Conservation (phyloP, 2,329 filamentous ascomycete genomes). For the Hirsutella rhossiliensis region DNA sequence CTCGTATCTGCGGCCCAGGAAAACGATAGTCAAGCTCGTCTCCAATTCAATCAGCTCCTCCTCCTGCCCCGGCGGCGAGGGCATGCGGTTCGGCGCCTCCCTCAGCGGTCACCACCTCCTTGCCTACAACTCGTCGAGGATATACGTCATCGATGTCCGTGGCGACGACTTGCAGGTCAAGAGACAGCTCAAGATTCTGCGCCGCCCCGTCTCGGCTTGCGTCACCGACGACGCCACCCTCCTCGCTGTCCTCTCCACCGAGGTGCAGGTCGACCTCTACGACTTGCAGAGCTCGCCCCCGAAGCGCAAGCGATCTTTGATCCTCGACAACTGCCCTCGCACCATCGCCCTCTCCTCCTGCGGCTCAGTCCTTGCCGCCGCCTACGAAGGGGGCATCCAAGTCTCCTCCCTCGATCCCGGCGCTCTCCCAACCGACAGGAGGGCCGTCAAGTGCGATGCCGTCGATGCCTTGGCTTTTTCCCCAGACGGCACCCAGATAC, state of each 20-base stretch:
- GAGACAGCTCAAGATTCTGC: conserved; percentile 68
- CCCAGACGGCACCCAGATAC: conserved; percentile 62
- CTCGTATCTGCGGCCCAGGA: conserved; percentile 56
- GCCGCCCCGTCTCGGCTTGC: conserved; percentile 63
- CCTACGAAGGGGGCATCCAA: conserved; percentile 82
- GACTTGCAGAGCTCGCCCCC: conserved; percentile 53
- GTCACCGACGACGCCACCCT: conserved; percentile 67
- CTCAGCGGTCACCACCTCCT: conserved; percentile 62
- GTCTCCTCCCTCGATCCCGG: conserved; percentile 61
- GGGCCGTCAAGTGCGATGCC: conserved; percentile 66
- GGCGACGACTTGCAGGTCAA: conserved; percentile 48
- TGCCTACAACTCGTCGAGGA: conserved; percentile 74
- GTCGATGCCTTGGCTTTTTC: conserved; percentile 69
- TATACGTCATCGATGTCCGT: conserved; percentile 64
- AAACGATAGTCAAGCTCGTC: conserved; percentile 66
- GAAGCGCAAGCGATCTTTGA: conserved; percentile 59
- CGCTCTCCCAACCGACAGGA: conserved; percentile 52
- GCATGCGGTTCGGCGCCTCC: conserved; percentile 74
- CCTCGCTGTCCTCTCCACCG: conserved; percentile 68
- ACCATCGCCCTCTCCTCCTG: conserved; percentile 73
- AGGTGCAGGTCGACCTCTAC: conserved; percentile 82
- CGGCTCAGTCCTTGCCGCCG: conserved; percentile 70
- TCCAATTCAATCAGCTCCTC: conserved; percentile 77
- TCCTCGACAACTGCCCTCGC: conserved; percentile 66
- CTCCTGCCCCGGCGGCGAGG: conserved; percentile 71